These are phyloP conservation scores for Fusarium falciforme DNA, from an alignment of 2,329 filamentous ascomycete species.

Conservation along the genomic window DNA sequence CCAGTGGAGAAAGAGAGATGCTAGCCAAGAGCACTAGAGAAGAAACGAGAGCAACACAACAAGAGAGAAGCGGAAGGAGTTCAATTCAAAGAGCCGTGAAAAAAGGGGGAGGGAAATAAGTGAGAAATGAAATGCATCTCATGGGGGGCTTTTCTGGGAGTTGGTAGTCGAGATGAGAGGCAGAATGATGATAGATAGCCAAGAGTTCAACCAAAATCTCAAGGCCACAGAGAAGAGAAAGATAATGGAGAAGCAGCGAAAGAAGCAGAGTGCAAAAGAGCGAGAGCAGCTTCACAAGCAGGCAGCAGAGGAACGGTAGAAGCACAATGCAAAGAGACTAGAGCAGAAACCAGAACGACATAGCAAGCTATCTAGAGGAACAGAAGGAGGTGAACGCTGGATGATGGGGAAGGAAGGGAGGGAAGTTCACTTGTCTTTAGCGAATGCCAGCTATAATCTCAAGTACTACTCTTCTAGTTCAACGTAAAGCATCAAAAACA, in stretches of 20 bases:
- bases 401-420: neutral
- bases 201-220: too few relatives aligned
- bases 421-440: neutral
- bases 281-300: too few relatives aligned
- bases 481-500: neutral
- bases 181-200: too few relatives aligned
- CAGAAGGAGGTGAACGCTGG: neutral
- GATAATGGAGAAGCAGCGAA: too few relatives aligned
- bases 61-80: neutral
- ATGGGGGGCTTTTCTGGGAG: too few relatives aligned
- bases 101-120: neutral
- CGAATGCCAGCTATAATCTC: neutral
- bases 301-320: too few relatives aligned
- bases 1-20: neutral
- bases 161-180: too few relatives aligned
- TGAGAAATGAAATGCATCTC: too few relatives aligned
- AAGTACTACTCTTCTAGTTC: neutral
- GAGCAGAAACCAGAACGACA: neutral
- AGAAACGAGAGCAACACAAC: neutral
- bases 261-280: too few relatives aligned
- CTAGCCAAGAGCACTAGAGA: neutral
- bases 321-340: too few relatives aligned
- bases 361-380: neutral
- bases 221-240: too few relatives aligned
- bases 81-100: neutral